Percentiles rank a stretch among this genome's conserved stretches.
These are phyloP conservation scores for Epichloe typhina DNA, from an alignment of 2,329 filamentous ascomycete genomes.

Conservation along the genomic window DNA sequence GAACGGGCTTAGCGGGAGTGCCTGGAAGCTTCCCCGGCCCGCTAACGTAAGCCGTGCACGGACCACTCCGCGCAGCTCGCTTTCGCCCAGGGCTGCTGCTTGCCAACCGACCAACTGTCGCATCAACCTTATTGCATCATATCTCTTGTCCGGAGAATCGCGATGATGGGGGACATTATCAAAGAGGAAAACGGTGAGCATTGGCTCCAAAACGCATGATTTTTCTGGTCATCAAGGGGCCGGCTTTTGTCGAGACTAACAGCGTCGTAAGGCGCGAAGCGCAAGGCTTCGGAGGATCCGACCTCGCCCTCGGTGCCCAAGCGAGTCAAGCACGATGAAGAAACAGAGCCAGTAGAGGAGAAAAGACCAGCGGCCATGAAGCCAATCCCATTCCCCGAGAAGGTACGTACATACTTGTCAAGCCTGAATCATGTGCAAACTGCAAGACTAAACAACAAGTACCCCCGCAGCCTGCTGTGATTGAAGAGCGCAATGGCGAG, in stretches of 20 bases:
- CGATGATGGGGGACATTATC: constrained; percentile 10
- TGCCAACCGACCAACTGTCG: too few species aligned
- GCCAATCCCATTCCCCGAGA: constrained; percentile 79
- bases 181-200: constrained; percentile 21
- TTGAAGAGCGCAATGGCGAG: constrained; percentile 79
- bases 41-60: constrained; percentile 20
- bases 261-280: constrained; percentile 41
- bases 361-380: constrained; percentile 39
- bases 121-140: not conserved
- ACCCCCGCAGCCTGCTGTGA: constrained; percentile 3
- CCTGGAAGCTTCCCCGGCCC: not conserved
- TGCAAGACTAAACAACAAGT: not conserved
- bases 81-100: too few species aligned
- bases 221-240: not conserved
- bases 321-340: constrained; percentile 41
- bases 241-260: not conserved
- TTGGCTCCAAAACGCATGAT: not conserved
- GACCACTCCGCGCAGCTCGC: not conserved
- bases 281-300: constrained; percentile 58
- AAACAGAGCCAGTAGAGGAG: constrained; percentile 16
- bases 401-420: constrained; percentile 34
- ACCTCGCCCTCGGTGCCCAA: constrained; percentile 49
- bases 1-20: constrained; percentile 18
- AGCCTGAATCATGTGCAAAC: too few species aligned
- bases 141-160: not conserved